Evolutionary conservation across 129 eudicot genomes (phyloP), one percentile per base, ranked within the genome.

Genomic region (Cynara cardunculus): DNA sequence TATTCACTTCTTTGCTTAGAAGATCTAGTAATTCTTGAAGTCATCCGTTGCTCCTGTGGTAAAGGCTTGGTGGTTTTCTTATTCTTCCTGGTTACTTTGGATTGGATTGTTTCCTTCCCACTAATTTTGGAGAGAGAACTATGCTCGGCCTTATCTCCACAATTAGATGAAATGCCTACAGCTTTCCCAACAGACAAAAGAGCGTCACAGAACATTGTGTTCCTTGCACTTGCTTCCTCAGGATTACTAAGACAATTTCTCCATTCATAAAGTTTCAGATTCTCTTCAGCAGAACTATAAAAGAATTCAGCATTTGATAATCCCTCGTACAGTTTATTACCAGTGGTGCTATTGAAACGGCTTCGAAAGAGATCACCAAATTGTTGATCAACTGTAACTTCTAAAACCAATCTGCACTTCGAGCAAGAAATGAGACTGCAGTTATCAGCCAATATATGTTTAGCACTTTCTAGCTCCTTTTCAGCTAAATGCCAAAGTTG

Each of bases 1-100:
- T 61, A 39, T 74, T 71, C 89, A 82, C 61, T 24, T 71, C 62
- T 89, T 69, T 75, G 85, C 83, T 74, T 83, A 75, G 79, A 56
- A 65, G 98, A 92, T 73, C 97, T 86, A 68, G 97, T 94, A 74
- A 81, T 67, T 81, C 90, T 94, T 46, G 85, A 84, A 78, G 61
- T 78, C 77, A 39, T 21, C 31, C 79, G 81, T 32, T 86, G 87
- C 59, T 68, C 87, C 77, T 85, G 85, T 13, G 83, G 74, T 35
- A 72, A 73, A 56, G 80, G 69, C 78, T 87, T 88, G 22, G 64
- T 19, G 26, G 74, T 87, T 81, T 91, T 91, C 89, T 82, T 91
- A 31, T 74, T 80, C 86, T 84, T 93, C 71, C 86, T 91, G 78
- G 91, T 75, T 85, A 86, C 83, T 89, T 74, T 83, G 18, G 80